Evolutionary conservation across 2,329 filamentous ascomycete species (phyloP).

Genomic region (Chaetomium olivaceum): DNA sequence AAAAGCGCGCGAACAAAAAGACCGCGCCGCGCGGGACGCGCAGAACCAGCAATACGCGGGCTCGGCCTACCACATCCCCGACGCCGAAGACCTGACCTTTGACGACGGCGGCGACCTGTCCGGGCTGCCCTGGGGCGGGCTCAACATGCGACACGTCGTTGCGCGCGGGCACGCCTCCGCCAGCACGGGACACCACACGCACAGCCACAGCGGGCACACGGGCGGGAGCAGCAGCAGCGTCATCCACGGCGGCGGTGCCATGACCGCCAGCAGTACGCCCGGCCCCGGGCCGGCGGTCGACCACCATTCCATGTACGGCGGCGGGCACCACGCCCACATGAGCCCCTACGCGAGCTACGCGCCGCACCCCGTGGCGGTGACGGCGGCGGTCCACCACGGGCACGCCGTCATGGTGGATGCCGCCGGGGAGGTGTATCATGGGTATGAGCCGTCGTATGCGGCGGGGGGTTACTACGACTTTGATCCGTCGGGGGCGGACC

Average conservation of each 20-base stretch:
- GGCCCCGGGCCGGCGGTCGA: slow-evolving; percentile 4
- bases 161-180: slow-evolving; percentile 48
- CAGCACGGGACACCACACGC: slow-evolving; percentile 20
- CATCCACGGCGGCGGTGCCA: neutral
- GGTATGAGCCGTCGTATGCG: slow-evolving; percentile 15
- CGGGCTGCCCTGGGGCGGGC: slow-evolving; percentile 71
- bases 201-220: slow-evolving; percentile 23
- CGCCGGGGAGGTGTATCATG: slow-evolving; percentile 7
- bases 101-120: slow-evolving; percentile 53
- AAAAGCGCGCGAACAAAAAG: slow-evolving; percentile 67
- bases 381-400: neutral
- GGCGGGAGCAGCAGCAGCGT: slow-evolving; percentile 10
- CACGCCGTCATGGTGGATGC: slow-evolving; percentile 1
- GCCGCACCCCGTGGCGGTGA: neutral
- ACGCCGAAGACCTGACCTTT: slow-evolving; percentile 54
- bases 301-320: slow-evolving; percentile 18
- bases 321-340: slow-evolving; percentile 9
- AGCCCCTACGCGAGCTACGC: slow-evolving; percentile 23
- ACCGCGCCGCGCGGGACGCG: slow-evolving; percentile 62
- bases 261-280: neutral
- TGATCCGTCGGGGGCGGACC: slow-evolving; percentile 15
- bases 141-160: slow-evolving; percentile 60
- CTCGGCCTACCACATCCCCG: slow-evolving; percentile 63
- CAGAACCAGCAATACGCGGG: slow-evolving; percentile 65
- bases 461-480: slow-evolving; percentile 20